Conservation (phyloP, 768 basidiomycete genomes). For the Paxillus involutus region DNA sequence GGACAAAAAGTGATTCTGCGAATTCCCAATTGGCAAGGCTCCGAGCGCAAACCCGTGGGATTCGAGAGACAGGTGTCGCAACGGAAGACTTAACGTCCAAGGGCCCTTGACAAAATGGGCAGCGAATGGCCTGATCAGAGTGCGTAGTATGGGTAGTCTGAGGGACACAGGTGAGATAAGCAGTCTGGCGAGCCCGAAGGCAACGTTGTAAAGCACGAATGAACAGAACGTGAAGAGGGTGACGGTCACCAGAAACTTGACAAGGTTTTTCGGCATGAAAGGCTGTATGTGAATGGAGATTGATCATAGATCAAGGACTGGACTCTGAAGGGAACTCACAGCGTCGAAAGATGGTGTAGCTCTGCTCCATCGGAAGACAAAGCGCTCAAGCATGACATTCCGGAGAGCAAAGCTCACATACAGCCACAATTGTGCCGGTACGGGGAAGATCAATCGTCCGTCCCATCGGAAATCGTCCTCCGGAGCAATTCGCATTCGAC, state of each 20-base stretch:
- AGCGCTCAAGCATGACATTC: conserved; percentile 61
- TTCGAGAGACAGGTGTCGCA: conserved; percentile 46
- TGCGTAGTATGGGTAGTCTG: conserved; percentile 51
- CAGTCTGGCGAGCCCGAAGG: conserved; percentile 48
- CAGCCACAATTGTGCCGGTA: conserved; percentile 49
- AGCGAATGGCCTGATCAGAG: conserved; percentile 56
- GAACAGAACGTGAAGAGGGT: conserved; percentile 40
- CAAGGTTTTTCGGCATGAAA: conserved; percentile 17
- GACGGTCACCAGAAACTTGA: conserved; percentile 35
- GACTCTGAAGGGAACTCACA: conserved; percentile 12
- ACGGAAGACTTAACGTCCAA: conserved; percentile 53
- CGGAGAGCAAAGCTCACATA: conserved; percentile 52
- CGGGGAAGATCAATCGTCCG: conserved; percentile 61
- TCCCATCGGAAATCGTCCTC: no score
- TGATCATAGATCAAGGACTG: background rate
- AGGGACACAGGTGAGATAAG: conserved; percentile 52
- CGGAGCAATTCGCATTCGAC: no score
- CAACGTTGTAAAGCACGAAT: conserved; percentile 38
- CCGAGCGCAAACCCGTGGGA: conserved; percentile 50
- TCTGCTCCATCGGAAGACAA: conserved; percentile 45
- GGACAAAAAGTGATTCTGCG: conserved; percentile 59
- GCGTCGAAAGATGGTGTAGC: conserved; percentile 10
- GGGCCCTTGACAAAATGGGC: conserved; percentile 61
- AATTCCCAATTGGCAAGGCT: conserved; percentile 62
- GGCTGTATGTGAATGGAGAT: conserved; percentile 12